Base-by-base conservation (phyloP, 768 basidiomycete species). In the Leccinum longicurvipes region DNA sequence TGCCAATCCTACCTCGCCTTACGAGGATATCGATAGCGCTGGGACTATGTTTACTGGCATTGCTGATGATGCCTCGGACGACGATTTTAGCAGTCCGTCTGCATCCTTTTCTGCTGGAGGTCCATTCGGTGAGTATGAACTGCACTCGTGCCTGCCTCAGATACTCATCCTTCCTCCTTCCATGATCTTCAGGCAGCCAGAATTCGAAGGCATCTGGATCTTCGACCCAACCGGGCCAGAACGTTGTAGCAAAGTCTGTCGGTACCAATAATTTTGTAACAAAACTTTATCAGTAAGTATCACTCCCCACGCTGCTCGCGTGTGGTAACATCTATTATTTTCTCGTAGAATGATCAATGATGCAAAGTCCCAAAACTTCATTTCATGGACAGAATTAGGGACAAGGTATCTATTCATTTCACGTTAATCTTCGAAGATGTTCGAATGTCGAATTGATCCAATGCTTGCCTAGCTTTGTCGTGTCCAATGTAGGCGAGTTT, bases 401-500 rank as follows among this genome's bases (percentile, higher is more conserved):
- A 85, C 89, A 48, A 89, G 80, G 80, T 78, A 57, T 19, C 39
- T 51, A 29, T 52, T 54, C 34, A 39, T 50, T 41, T 54, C 21
- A 24, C 31, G 12, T 25, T n/a, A 9, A 21, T 36, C 47, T 25
- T 36, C 47, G 10, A 24, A 19, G 4, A 11, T 49, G 47, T 21
- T 54, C 36, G 25, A 60, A 23, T 41, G 45, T 21, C 29, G 12
- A 47, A 42, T 34, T 44, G 31, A 58, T 24, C 15, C 14, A 12
- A 44, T 53, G 0, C 34, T 34, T 44, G 25, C 14, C 27, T 41
- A 81, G 87, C 47, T 92, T 93, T 63, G 88, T 92, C 46, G 91
- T 93, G 32, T 87, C 86, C 42, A 91, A 91, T 57, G 88, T 90
- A 47, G 87, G 87, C 69, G 89, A 91, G 67, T 93, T 93, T 69